Base-by-base conservation (phyloP, 2,329 filamentous ascomycete species). In the Drechslerella dactyloides region DNA sequence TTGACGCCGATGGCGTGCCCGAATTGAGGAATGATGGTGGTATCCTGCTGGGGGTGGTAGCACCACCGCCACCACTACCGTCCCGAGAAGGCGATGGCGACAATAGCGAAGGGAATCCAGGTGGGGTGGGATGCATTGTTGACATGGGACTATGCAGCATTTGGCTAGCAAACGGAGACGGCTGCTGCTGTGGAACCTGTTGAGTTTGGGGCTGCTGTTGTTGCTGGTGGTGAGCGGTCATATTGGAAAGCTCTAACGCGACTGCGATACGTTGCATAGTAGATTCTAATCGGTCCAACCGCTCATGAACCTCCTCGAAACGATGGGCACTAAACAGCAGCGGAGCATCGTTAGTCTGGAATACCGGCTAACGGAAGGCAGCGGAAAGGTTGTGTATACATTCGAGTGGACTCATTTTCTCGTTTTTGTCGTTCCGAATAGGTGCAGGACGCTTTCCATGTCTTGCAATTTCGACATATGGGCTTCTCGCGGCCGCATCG, bases 251-350 rank as follows among this genome's bases (percentile, higher is more conserved):
- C 19, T 74, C 63, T 44, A 76, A 54, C 11, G 75, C 76, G 23
- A 72, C 59, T 8, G 69, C 64, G 24, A 76, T 73, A 17, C 75
- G 73, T 7, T 63, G 59, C 74, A 75, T 74, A 4, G 69, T 74
- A 37, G 69, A 66, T 44, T 77, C 76, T 46, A 77, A 73, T 37
- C 75, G 61, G 48, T 76, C 75, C 5, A 77, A 74, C 35, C 76
- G 76, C 35, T 77, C 76, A 51, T 77, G 72, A 40, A 77, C 76
- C 52, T 77, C 76, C 48, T 77, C 76, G 54, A 77, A 77, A 10
- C 75, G 75, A 27, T 77, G 76, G 15, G 74, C 75, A 70, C 76
- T 77, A 53, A 17, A 52, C 1, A 40, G 21, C 19, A 19, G 52
- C 44, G 57, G 33, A 69, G 53, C 37, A 37, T 30, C 23, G 7